Base-by-base conservation (phyloP, 1,284 basidiomycete species). In the Ustilago nuda region DNA sequence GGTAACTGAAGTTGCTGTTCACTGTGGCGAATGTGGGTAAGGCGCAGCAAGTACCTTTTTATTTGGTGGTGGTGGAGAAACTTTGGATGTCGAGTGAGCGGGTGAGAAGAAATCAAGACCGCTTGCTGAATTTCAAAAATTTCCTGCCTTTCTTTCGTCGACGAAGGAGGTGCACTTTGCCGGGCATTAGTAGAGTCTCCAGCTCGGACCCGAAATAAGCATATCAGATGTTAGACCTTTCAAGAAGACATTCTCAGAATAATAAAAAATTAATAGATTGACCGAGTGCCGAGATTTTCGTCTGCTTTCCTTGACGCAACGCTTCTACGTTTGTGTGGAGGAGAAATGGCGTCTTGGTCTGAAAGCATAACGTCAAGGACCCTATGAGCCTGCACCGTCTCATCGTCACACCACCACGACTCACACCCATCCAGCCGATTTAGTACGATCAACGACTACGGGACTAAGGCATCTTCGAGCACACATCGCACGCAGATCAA, bases 61-160 rank as follows among this genome's bases (percentile, higher is more conserved):
- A n/a, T n/a, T n/a, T n/a, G n/a, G n/a, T 35, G 45, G 35, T 35
- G 52, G 69, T 62, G 69, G 69, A 72, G 69, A 72, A 72, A 59
- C 62, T 66, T 65, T 72, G 39, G 48, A 58, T 36, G 56, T 59
- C 61, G 35, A 48, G 39, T 46, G 62, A 19, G 43, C 19, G 43
- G 43, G 4, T 45, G n/a, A 45, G 43, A 45, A 45, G 43, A 45
- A 45, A 45, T 11, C 6, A 4, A 6, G 50, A 61, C 51, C 57
- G 36, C 48, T 52, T 27, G 4, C 23, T 30, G 8, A 27, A 13
- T 7, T 39, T 37, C 27, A 17, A 30, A 57, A 48, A 46, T 13
- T 48, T 46, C 41, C 41, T 43, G 35, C 13, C 36, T 37, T 13
- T 27, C 23, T 27, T 45, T 45, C 39, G 13, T 41, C 39, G 13